Percentiles rank a stretch among this genome's conserved stretches.
Conservation (phyloP, 257 asterid species). For the Ligustrum vulgare region DNA sequence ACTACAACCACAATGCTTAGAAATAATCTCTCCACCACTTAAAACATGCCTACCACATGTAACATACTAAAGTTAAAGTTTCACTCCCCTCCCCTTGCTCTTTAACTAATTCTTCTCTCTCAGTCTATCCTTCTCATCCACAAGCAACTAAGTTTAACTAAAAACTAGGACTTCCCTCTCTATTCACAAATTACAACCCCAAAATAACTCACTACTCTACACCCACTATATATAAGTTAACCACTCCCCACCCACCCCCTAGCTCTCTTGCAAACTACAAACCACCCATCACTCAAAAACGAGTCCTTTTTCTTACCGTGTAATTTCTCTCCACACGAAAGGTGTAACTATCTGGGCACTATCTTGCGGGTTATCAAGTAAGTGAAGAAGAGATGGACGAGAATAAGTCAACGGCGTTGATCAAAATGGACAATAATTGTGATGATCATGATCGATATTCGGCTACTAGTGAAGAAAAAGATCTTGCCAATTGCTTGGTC, state of each 20-base stretch:
- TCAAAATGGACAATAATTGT: conserved; percentile 9
- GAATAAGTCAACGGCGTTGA: conserved; percentile 12
- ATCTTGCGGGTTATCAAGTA: conserved; percentile 2
- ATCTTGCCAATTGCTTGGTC: conserved; percentile 73
- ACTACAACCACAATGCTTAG: conserved; percentile 37
- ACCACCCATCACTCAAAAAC: background rate
- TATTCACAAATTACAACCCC: conserved; percentile 21
- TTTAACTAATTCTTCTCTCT: background rate
- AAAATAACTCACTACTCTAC: conserved; percentile 15
- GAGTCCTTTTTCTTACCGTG: background rate
- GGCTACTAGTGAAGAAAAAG: conserved; percentile 61
- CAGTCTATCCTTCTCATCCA: conserved; percentile 47
- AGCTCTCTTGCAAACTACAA: background rate
- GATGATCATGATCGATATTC: conserved; percentile 2
- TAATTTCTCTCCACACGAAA: background rate
- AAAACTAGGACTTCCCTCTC: conserved; percentile 51
- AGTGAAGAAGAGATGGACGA: conserved; percentile 27
- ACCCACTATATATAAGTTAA: conserved; percentile 21
- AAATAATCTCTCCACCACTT: conserved; percentile 42
- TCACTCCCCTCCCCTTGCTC: conserved; percentile 25
- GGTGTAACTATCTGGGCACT: background rate
- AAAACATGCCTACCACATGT: conserved; percentile 23
- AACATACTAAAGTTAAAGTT: conserved; percentile 7
- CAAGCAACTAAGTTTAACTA: conserved; percentile 48
- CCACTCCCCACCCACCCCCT: conserved; percentile 24